Base-by-base conservation (phyloP, 2,329 filamentous ascomycete species). In the Cercospora zeae-maydis region DNA sequence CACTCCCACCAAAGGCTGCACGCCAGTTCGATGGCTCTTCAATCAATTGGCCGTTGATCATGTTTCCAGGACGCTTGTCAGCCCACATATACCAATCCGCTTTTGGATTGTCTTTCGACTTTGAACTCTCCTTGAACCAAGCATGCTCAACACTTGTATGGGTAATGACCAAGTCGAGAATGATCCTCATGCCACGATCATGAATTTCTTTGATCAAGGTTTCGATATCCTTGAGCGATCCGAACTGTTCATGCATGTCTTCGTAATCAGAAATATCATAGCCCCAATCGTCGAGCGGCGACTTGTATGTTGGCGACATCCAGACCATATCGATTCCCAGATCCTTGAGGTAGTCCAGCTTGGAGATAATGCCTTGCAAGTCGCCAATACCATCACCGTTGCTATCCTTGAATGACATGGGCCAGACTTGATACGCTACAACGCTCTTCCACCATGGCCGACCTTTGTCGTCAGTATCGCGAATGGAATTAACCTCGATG, bases 11-110 rank as follows among this genome's bases (percentile, higher is more conserved):
- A 86, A 89, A 77, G 81, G 85, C 78, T 76, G 83, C 67, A 77
- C 82, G 88, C 82, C 89, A 93, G 75, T 93, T 93, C 68, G 90
- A 93, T 0, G 90, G 90, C 0, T 89, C 87, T 58, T 87, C 81
- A n/a, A 69, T 54, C 2, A 65, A 30, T 36, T 69, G 53, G 1
- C 54, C 61, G 1, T 60, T 47, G 39, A 69, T 64, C 58, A 55
- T 63, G 14, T 69, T 59, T 9, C 61, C 63, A 9, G 60, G 62
- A 1, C 87, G 83, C 27, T 82, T 82, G 2, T 80, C 77, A 2
- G 78, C 75, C 83, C 83, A 85, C 69, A 84, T 80, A 67, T 84
- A 85, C 82, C 83, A 85, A 61, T 84, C 80, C 33, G 81, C 74
- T 63, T 83, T 84, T 0, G 77, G 72, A n/a, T 77, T 81, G n/a